Evolutionary conservation across 306 rosid genomes (phyloP), one percentile per base, ranked within the genome.

Genomic region (Prunus mume): DNA sequence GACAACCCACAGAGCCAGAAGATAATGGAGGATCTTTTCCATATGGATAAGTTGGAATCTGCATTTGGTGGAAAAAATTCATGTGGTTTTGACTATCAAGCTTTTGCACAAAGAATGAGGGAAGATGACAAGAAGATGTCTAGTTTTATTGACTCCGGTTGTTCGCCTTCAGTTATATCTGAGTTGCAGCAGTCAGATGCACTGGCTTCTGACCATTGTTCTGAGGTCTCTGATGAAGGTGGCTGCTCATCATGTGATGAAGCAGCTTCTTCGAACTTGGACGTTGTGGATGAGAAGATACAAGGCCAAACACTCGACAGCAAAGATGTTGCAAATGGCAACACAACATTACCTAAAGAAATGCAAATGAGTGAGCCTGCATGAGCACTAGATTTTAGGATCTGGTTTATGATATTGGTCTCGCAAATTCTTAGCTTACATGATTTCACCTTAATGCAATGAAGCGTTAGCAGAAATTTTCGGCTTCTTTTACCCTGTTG

Each of bases 1-100:
- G 84, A 83, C 74, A 85, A 89, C 83, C 85, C 83, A 9, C 87
- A 66, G 69, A 87, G 95, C 80, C 74, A 73, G 81, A 72, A 46
- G 91, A 75, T 81, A 68, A 86, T 93, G 88, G 87, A 87, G 78
- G 96, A 93, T 71, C 49, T 86, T 56, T 89, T 93, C 41, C 82
- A 86, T 75, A 65, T 75, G 80, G 88, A 90, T 50, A 86, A 75
- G 78, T 72, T 93, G 80, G 97, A 93, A 85, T 38, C 80, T 22
- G 70, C 76, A 72, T 93, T 89, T 75, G 97, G 97, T 25, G 97
- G 97, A 63, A 86, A 71, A 58, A 81, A 68, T 65, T 18, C 85
- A 7, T 73, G 7, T 14, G 89, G 82, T 38, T 83, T 86, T 20
- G 77, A 87, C 82, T 81, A 69, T 27, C 84, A 88, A 79, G 81